Percentiles rank a stretch among this genome's conserved stretches.
Evolutionary conservation across 305 asterid genomes (phyloP).

Genomic region (Withania somnifera): DNA sequence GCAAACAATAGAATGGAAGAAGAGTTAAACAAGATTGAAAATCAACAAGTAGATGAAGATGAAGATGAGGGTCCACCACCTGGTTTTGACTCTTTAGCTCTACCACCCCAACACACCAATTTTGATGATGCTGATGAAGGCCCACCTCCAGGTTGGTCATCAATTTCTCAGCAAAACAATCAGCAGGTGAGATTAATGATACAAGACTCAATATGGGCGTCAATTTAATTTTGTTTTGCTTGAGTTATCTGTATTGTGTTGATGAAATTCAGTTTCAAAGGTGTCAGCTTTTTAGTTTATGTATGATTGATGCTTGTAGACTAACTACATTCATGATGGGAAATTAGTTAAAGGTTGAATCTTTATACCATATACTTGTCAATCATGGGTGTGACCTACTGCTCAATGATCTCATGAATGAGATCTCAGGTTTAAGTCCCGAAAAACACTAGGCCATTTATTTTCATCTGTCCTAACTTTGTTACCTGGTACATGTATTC

Average conservation of each 20-base stretch:
- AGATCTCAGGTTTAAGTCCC: too few species aligned
- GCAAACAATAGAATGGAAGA: background rate
- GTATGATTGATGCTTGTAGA: too few species aligned
- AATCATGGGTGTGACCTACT: too few species aligned
- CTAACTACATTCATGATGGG: too few species aligned
- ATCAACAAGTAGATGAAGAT: constrained; percentile 11
- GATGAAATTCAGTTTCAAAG: background rate
- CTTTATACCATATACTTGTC: too few species aligned
- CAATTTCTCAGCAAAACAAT: constrained; percentile 23
- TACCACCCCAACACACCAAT: constrained; percentile 13
- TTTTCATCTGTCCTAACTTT: too few species aligned
- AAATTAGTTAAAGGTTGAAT: too few species aligned
- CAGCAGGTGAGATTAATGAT: constrained; percentile 28
- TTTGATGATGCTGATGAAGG: constrained; percentile 44
- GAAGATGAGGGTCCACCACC: constrained; percentile 90
- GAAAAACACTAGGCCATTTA: too few species aligned
- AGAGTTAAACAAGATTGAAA: background rate
- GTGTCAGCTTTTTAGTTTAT: background rate
- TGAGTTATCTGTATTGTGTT: background rate
- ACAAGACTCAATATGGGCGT: background rate
- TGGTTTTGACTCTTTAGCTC: constrained; percentile 44
- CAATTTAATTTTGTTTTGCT: background rate
- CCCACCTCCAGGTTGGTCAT: constrained; percentile 74
- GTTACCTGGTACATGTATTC: too few species aligned
- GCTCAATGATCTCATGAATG: too few species aligned